Evolutionary conservation across 345 rosid genomes (phyloP).

Genomic region (Microthlaspi erraticum): DNA sequence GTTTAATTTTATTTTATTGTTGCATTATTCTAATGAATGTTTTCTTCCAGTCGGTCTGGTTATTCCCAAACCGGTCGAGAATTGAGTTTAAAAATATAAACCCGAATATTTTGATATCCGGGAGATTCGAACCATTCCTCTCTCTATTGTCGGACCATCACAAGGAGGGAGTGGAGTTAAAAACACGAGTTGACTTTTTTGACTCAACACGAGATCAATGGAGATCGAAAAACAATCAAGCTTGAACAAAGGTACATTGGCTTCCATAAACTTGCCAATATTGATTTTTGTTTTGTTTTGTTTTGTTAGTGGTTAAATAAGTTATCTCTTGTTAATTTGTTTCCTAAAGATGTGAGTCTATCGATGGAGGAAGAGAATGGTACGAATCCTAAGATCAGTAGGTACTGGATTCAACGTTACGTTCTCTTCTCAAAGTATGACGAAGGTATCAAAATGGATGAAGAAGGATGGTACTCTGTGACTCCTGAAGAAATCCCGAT

Average conservation of each 20-base stretch:
- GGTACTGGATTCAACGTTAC: conserved; percentile 58
- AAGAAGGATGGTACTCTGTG: conserved; percentile 61
- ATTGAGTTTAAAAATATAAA: neutral
- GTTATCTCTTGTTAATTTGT: neutral
- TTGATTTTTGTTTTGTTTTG: neutral
- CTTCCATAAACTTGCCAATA: neutral
- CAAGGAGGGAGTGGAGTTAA: neutral
- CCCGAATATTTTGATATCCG: neutral
- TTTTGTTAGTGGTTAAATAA: too few species aligned
- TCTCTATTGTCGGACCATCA: too few species aligned
- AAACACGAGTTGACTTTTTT: conserved; percentile 19
- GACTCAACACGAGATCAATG: conserved; percentile 10
- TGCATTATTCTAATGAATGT: too few species aligned
- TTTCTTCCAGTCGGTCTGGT: neutral
- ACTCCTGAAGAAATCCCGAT: conserved; percentile 57
- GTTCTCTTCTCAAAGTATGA: conserved; percentile 53
- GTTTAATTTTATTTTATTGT: too few species aligned
- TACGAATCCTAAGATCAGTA: conserved; percentile 16
- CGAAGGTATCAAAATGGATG: conserved; percentile 53
- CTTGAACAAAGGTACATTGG: conserved; percentile 17
- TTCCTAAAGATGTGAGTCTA: neutral
- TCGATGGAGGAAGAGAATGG: conserved; percentile 12
- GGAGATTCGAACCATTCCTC: neutral
- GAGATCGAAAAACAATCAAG: conserved; percentile 26
- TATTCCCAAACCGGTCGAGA: neutral